Conservation (phyloP, 371 early-diverging fungal genomes). For the Circinella minor region DNA sequence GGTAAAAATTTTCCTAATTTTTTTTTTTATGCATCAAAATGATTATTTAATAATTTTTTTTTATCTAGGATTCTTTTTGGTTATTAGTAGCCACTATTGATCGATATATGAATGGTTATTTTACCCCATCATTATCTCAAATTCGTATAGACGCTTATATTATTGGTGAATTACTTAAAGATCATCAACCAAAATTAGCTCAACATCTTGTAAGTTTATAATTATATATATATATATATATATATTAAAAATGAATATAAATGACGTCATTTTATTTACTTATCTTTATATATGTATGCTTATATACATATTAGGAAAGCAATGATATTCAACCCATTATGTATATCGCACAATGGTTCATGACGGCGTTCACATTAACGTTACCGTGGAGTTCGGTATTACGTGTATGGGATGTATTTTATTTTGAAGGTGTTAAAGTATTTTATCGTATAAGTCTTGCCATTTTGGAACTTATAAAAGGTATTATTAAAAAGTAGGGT, state of each 20-base stretch:
- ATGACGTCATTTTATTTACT: too few relatives aligned
- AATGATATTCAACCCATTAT: slow-evolving; percentile 85
- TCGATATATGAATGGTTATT: slow-evolving; percentile 78
- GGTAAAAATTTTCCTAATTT: slow-evolving; percentile 28
- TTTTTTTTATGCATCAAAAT: neutral
- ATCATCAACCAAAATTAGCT: slow-evolving; percentile 74
- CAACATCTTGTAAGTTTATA: slow-evolving; percentile 66
- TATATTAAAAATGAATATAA: neutral
- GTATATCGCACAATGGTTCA: slow-evolving; percentile 94
- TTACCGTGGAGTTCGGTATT: slow-evolving; percentile 92
- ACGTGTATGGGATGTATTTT: slow-evolving; percentile 93
- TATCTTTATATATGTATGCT: too few relatives aligned
- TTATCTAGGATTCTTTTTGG: slow-evolving; percentile 83
- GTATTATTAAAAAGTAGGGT: slow-evolving; percentile 27
- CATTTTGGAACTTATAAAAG: slow-evolving; percentile 70
- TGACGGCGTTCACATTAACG: slow-evolving; percentile 89
- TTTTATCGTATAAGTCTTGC: slow-evolving; percentile 86
- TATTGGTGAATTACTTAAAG: slow-evolving; percentile 79
- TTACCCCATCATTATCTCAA: slow-evolving; percentile 74
- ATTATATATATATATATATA: neutral
- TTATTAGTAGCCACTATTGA: slow-evolving; percentile 80
- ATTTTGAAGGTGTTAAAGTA: slow-evolving; percentile 83
- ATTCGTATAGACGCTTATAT: slow-evolving; percentile 84
- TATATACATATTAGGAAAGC: slow-evolving; percentile 34
- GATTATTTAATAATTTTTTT: neutral